Evolutionary conservation across 805 yeast genomes (phyloP), one percentile per base, ranked within the genome.

Genomic region (Cyberlindnera maclurae): DNA sequence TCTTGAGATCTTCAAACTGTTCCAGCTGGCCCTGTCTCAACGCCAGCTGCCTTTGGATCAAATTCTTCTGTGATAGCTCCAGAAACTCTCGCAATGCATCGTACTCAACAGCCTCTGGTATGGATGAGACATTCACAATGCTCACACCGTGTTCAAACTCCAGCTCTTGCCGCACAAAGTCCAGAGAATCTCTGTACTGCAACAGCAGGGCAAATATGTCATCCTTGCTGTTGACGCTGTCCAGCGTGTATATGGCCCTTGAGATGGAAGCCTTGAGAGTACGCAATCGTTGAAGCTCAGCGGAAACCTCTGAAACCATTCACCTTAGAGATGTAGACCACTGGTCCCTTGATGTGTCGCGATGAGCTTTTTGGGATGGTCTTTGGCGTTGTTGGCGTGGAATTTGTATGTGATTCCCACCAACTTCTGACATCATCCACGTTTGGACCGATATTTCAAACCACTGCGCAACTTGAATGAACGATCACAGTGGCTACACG

Each of bases 11-110:
- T 15, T 44, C 34, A 29, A 44, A 39, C 10, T 33, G 29, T 5
- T 24, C 9, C 8, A 38, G 12, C 12, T 41, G 40, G 1, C 15
- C 16, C 3, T 31, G 15, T 30, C 42, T 46, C 17, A 46, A 16
- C 8, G 48, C 44, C n/a, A 36, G 33, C 26, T 53, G 55, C 33
- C 42, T 51, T 15, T 42, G n/a, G 3, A 43, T 36, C 7, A 53
- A 34, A 24, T 37, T 43, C 29, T 34, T 34, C 32, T 44, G 40
- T 31, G 40, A 52, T n/a, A 38, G 43, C 1, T 28, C 16, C 3
- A 47, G 29, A 33, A 54, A 54, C 12, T 51, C 57, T 5, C 9
- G n/a, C 0, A 37, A 33, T 28, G 47, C 45, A 15, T 39, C 31
- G 20, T 34, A 45, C 11, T 40, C 33, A 2, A 44, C 29, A 3